phyloP scores from a whole-genome alignment of 306 rosid genomes.

The Acacia acuminata region DNA sequence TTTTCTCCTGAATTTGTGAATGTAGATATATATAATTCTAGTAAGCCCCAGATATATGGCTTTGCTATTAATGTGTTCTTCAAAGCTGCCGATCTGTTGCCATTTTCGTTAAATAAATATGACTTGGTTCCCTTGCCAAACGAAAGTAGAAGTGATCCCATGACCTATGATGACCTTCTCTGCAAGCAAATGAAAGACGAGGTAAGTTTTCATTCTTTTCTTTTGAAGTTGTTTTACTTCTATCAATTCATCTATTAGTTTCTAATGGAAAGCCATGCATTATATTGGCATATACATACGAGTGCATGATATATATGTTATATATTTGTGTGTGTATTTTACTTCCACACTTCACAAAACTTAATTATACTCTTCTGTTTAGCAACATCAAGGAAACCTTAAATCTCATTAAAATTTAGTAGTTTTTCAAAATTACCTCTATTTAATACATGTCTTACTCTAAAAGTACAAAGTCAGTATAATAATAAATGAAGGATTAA shows the following conservation, averaged over 20 bases:
- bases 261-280: neutral
- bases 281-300: neutral
- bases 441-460: too few relatives aligned
- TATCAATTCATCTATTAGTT: neutral
- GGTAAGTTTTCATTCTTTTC: neutral
- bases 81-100: neutral
- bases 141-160: neutral
- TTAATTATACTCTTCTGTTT: too few relatives aligned
- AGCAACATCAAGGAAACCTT: too few relatives aligned
- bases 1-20: neutral
- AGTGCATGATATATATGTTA: neutral
- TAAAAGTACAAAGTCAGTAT: too few relatives aligned
- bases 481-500: too few relatives aligned
- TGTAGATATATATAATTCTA: neutral
- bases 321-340: too few relatives aligned
- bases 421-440: too few relatives aligned
- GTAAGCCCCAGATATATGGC: neutral
- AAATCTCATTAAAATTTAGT: too few relatives aligned
- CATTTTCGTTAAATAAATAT: neutral
- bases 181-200: neutral
- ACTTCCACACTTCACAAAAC: neutral
- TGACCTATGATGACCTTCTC: neutral
- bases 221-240: neutral
- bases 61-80: neutral
- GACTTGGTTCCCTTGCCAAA: neutral